Evolutionary conservation across 2,329 filamentous ascomycete genomes (phyloP).

Genomic region (Thelonectria olida): DNA sequence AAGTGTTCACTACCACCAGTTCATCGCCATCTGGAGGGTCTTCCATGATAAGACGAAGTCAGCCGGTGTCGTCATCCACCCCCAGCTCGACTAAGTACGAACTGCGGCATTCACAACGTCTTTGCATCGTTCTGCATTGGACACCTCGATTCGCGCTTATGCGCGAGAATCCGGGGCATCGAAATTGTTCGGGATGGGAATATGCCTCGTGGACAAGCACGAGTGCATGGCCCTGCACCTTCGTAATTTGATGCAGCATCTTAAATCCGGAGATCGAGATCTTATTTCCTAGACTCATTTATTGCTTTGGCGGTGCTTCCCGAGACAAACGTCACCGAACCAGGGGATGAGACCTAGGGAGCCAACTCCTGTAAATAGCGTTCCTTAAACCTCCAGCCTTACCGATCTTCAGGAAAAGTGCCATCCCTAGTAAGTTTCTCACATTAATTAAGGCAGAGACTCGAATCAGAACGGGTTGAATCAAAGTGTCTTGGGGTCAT

Average conservation of each 20-base stretch:
- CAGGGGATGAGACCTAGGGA: neutral
- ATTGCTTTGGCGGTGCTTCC: constrained; percentile 13
- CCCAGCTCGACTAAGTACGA: constrained; percentile 14
- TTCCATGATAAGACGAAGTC: neutral
- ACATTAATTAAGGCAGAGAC: too few species aligned
- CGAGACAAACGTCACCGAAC: constrained; percentile 26
- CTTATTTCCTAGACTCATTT: constrained; percentile 19
- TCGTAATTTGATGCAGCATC: constrained; percentile 21
- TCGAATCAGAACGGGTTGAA: too few species aligned
- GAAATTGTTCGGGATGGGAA: constrained; percentile 27
- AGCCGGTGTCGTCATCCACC: neutral
- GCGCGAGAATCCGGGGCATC: constrained; percentile 24
- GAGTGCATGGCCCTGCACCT: constrained; percentile 3
- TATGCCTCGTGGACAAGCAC: constrained; percentile 20
- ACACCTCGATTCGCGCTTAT: constrained; percentile 24
- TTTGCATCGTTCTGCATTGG: constrained; percentile 22
- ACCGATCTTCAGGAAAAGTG: neutral
- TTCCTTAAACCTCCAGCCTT: neutral
- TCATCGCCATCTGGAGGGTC: neutral
- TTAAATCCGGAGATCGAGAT: constrained; percentile 22
- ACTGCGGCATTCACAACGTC: neutral
- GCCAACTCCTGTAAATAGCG: neutral
- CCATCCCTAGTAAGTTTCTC: too few species aligned
- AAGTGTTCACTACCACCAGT: neutral
- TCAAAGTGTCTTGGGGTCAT: neutral